Conservation (phyloP, 305 asterid genomes). For the Fraxinus albicans region DNA sequence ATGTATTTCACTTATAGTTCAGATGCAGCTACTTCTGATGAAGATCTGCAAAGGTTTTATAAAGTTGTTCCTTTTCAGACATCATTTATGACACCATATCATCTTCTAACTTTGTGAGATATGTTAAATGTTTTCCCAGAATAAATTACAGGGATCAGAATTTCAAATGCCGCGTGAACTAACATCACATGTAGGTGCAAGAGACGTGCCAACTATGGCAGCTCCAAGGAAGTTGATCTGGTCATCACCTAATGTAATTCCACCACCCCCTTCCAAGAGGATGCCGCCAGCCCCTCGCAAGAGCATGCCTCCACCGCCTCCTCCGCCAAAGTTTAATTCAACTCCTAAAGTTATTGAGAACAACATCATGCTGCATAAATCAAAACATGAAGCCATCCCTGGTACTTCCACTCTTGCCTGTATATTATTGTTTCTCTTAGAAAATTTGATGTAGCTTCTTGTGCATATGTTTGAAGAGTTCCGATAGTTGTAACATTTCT, state of each 20-base stretch:
- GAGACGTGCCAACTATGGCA: constrained; percentile 33
- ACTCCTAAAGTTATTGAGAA: constrained; percentile 34
- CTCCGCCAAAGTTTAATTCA: constrained; percentile 55
- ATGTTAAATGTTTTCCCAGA: constrained; percentile 53
- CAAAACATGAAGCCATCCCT: constrained; percentile 55
- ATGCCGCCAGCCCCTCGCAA: constrained; percentile 4
- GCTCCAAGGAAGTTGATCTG: constrained; percentile 41
- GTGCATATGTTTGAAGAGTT: background rate
- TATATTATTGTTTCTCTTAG: background rate
- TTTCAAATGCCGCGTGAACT: constrained; percentile 63
- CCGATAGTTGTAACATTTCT: background rate
- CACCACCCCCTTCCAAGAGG: constrained; percentile 39
- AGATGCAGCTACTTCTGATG: constrained; percentile 13
- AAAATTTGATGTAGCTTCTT: background rate
- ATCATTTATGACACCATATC: constrained; percentile 4
- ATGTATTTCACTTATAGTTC: constrained; percentile 5
- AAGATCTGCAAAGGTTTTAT: constrained; percentile 20
- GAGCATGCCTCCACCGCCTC: constrained; percentile 26
- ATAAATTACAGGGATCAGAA: constrained; percentile 68
- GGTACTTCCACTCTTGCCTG: constrained; percentile 42
- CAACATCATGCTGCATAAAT: constrained; percentile 26
- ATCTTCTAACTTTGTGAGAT: constrained; percentile 42
- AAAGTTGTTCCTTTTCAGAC: constrained; percentile 13
- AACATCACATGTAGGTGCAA: constrained; percentile 67
- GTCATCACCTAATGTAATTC: constrained; percentile 42